Evolutionary conservation across 2,329 filamentous ascomycete genomes (phyloP), one percentile per base, ranked within the genome.

Genomic region (Amphichorda felina): DNA sequence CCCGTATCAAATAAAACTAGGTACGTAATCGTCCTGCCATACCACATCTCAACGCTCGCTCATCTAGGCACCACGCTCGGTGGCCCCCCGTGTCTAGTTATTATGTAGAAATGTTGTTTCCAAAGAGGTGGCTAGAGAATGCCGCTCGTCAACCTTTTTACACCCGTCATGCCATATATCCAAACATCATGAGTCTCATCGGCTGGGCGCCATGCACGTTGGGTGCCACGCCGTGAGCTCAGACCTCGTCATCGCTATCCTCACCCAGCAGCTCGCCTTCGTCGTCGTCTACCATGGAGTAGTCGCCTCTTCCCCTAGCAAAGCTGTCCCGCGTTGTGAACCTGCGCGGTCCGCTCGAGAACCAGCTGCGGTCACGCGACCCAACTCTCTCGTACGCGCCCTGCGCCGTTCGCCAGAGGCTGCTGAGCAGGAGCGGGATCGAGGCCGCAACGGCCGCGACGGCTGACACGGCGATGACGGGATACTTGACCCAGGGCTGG

Each of bases 261-360:
- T 95, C 89, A 1, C 91, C 91, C 25, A 98, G 62, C 45, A 98
- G 63, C 64, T 96, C 89, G 33, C 89, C 89, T 55, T 96, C 91
- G 53, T 96, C 91, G 34, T 91, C 83, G 49, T 94, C 87, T 35
- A 94, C 86, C 49, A 81, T 72, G 13, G 79, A 75, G 56, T 96
- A 96, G 56, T 94, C 85, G n/a, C 82, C 80, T 38, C 84, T 73
- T 1, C 85, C 82, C 38, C 87, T 74, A 5, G 87, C 82, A 60
- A 98, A 98, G 41, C 84, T 89, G 50, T 84, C 83, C 40, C 93
- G 69, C 34, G 84, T 94, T 13, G 87, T 91, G 55, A 93, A 98
- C 38, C 80, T 76, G 40, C 82, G 67, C 25, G 72, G 71, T 4
- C 72, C 70, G 13, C 72, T 66, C n/a, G 61, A 60, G 34, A 70